Conservation (phyloP, 2,329 filamentous ascomycete genomes). For the Beauveria rudraprayagi region DNA sequence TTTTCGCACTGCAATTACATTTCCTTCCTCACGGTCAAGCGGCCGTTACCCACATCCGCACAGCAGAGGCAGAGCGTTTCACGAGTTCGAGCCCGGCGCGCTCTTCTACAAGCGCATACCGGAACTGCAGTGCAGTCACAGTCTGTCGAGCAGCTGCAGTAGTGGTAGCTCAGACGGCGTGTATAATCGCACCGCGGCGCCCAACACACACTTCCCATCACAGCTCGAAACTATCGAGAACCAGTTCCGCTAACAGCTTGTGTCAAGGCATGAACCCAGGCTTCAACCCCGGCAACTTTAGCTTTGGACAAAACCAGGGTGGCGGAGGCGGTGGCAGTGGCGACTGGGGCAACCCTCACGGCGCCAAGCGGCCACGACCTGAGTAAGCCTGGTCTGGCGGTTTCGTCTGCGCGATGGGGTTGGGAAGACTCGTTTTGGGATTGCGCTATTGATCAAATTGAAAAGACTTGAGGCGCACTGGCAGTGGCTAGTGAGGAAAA, state of each 20-base stretch:
- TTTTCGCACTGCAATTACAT: neutral
- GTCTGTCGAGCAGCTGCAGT: neutral
- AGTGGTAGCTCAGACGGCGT: neutral
- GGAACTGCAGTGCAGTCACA: neutral
- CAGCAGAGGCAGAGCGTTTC: neutral
- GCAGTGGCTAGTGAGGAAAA: neutral
- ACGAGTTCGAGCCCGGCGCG: neutral
- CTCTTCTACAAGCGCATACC: neutral
- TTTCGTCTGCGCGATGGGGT: neutral
- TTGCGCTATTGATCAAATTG: neutral
- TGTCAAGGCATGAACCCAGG: constrained; percentile 53
- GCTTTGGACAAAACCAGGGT: constrained; percentile 48
- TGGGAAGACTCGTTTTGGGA: too few relatives aligned
- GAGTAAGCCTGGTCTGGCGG: constrained; percentile 36
- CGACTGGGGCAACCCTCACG: constrained; percentile 73
- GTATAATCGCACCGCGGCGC: neutral
- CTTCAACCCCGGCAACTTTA: constrained; percentile 64
- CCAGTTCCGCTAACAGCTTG: constrained; percentile 39
- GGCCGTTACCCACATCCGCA: neutral
- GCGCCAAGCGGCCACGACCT: constrained; percentile 69
- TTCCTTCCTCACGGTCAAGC: neutral
- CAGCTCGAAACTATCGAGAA: neutral
- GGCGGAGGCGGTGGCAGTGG: constrained; percentile 33
- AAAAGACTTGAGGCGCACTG: neutral
- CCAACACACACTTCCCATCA: neutral